phyloP scores from a whole-genome alignment of 441 rosid genomes.

The California macrophylla region DNA sequence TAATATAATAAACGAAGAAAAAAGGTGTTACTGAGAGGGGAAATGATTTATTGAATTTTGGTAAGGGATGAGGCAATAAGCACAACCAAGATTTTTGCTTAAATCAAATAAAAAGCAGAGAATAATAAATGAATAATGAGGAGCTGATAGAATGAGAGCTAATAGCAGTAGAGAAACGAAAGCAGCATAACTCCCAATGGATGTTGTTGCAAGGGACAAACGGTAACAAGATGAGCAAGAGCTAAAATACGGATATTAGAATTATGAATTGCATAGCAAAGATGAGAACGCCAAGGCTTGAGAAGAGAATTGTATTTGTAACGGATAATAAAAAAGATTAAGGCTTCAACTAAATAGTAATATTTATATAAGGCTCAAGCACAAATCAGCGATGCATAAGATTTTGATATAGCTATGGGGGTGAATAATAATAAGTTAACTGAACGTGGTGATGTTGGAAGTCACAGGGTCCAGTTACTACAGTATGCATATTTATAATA shows the following conservation, averaged over 20 bases:
- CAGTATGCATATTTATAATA: neutral
- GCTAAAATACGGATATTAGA: neutral
- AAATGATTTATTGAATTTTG: neutral
- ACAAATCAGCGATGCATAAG: neutral
- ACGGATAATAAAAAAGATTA: neutral
- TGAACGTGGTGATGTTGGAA: conserved; percentile 5
- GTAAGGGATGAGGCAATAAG: neutral
- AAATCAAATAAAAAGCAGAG: neutral
- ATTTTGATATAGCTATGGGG: neutral
- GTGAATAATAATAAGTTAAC: neutral
- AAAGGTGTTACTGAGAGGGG: neutral
- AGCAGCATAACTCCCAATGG: neutral
- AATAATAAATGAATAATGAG: neutral
- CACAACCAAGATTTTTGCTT: neutral
- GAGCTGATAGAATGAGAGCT: neutral
- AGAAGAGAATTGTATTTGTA: neutral
- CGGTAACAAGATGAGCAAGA: neutral
- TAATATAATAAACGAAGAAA: neutral
- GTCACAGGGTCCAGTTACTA: neutral
- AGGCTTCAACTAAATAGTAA: neutral
- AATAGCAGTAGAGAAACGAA: neutral
- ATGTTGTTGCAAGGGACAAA: neutral
- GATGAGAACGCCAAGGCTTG: neutral
- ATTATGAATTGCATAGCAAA: neutral
- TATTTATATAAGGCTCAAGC: neutral